phyloP scores from a whole-genome alignment of 805 yeast species.

The Schwanniomyces sp. region DNA sequence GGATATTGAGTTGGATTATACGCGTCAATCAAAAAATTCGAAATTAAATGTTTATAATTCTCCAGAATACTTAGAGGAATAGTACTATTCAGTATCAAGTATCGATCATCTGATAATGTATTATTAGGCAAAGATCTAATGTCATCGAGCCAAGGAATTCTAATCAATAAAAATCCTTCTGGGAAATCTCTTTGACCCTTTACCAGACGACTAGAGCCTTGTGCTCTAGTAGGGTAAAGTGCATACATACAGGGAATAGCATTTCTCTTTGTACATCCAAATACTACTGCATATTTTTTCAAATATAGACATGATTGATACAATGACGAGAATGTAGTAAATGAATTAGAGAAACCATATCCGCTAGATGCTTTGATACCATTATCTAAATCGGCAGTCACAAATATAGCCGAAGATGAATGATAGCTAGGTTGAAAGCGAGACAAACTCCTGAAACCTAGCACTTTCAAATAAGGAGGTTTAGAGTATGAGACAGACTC shows the following conservation, averaged over 20 bases:
- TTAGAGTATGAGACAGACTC: slow-evolving; percentile 11
- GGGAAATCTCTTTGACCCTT: slow-evolving; percentile 39
- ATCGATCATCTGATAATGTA: slow-evolving; percentile 15
- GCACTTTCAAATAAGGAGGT: slow-evolving; percentile 56
- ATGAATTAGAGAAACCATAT: slow-evolving; percentile 59
- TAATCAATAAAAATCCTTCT: slow-evolving; percentile 70
- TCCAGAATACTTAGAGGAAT: slow-evolving; percentile 11
- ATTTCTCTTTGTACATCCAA: slow-evolving; percentile 61
- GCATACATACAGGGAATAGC: slow-evolving; percentile 59
- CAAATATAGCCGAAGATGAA: slow-evolving; percentile 54
- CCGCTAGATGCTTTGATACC: slow-evolving; percentile 24
- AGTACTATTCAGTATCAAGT: slow-evolving; percentile 4
- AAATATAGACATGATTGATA: slow-evolving; percentile 57
- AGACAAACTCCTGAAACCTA: slow-evolving; percentile 61
- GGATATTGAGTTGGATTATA: slow-evolving; percentile 58
- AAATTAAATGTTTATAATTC: slow-evolving; percentile 23
- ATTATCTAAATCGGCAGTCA: slow-evolving; percentile 62
- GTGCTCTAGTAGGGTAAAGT: slow-evolving; percentile 51
- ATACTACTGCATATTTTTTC: slow-evolving; percentile 62
- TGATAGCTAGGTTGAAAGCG: slow-evolving; percentile 53
- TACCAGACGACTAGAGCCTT: slow-evolving; percentile 15
- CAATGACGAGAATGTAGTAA: slow-evolving; percentile 64
- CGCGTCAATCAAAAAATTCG: slow-evolving; percentile 43
- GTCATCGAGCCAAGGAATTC: slow-evolving; percentile 75
- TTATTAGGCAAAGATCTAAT: slow-evolving; percentile 61